These are phyloP conservation scores for Plantago coronopus DNA, from an alignment of 305 asterid genomes.

Conservation along the genomic window DNA sequence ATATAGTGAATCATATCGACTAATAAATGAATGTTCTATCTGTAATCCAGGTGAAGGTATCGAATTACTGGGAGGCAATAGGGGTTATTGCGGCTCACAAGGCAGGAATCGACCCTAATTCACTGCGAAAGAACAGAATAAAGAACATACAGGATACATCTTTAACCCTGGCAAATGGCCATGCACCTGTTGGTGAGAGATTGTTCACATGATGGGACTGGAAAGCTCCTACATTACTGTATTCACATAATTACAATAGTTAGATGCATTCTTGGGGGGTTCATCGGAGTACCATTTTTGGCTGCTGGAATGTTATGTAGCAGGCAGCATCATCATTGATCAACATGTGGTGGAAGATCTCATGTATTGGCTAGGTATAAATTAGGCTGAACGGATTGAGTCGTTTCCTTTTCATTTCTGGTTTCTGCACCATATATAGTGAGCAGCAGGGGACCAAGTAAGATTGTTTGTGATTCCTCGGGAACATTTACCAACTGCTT, in stretches of 20 bases:
- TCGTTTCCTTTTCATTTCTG: too few relatives aligned
- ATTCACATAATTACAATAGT: too few relatives aligned
- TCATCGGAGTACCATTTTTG: neutral
- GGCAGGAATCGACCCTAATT: constrained; percentile 78
- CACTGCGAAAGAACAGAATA: constrained; percentile 57
- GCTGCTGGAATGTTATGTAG: neutral
- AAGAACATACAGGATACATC: constrained; percentile 32
- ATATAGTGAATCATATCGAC: neutral
- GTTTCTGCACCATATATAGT: too few relatives aligned
- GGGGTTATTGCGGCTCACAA: constrained; percentile 86
- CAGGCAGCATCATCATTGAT: too few relatives aligned
- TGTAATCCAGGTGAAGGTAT: constrained; percentile 54
- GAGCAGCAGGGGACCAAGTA: too few relatives aligned
- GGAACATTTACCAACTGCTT: too few relatives aligned
- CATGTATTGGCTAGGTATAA: too few relatives aligned
- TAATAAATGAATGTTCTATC: neutral
- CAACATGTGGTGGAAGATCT: too few relatives aligned
- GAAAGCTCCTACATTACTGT: too few relatives aligned
- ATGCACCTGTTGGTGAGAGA: constrained; percentile 14
- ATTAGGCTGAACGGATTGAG: too few relatives aligned
- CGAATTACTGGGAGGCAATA: constrained; percentile 91
- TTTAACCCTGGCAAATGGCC: constrained; percentile 23
- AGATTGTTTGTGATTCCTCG: too few relatives aligned
- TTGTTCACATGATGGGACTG: constrained; percentile 10
- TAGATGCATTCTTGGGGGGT: too few relatives aligned